Evolutionary conservation across 1,284 basidiomycete species (phyloP).

Genomic region (Athelia psychrophila): DNA sequence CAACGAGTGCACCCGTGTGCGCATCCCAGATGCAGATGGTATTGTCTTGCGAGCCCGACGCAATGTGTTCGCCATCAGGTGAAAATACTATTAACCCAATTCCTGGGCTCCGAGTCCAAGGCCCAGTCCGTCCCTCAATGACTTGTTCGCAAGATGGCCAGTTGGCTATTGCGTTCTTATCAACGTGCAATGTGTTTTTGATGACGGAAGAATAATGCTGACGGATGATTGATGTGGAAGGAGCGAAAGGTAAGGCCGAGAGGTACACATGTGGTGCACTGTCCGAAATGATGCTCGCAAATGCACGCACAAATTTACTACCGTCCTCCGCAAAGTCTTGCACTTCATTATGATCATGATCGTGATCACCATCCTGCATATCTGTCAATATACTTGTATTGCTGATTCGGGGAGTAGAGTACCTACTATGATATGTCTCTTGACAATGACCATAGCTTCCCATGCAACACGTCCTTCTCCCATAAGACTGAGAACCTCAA

Average conservation of each 20-base stretch:
- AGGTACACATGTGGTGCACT: background rate
- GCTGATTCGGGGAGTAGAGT: too few relatives aligned
- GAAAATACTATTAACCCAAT: constrained; percentile 7
- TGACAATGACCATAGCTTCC: too few relatives aligned
- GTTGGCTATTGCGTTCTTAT: background rate
- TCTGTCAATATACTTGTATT: too few relatives aligned
- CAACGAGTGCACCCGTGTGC: constrained; percentile 3
- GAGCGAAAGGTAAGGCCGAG: background rate
- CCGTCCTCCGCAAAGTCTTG: background rate
- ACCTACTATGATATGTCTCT: too few relatives aligned
- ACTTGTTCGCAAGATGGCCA: constrained; percentile 4
- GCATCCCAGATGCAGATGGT: background rate
- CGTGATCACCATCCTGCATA: too few relatives aligned
- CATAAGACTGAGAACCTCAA: too few relatives aligned
- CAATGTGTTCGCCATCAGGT: background rate
- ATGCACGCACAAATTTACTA: background rate
- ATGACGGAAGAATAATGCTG: background rate
- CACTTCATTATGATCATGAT: too few relatives aligned
- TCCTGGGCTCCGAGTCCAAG: background rate
- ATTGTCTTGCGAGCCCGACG: background rate
- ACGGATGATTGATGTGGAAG: background rate
- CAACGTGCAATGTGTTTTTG: background rate
- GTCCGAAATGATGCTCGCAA: background rate
- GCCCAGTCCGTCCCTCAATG: background rate
- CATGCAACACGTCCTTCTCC: too few relatives aligned